Evolutionary conservation across 2,329 filamentous ascomycete species (phyloP).

Genomic region (Scedosporium apiospermum): DNA sequence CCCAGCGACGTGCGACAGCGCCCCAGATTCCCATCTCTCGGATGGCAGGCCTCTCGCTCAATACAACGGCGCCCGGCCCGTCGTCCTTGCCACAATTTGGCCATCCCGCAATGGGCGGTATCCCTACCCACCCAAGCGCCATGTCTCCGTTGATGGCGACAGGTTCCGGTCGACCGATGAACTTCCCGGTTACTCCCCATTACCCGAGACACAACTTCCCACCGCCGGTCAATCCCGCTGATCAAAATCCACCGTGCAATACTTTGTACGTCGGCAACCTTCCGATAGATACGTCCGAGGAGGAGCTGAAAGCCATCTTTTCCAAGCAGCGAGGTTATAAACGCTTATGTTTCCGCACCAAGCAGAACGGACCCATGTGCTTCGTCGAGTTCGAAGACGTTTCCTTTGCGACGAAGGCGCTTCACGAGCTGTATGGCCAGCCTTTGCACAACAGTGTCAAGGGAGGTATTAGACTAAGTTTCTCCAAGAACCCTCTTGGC

Average conservation of each 20-base stretch:
- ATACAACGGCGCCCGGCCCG: constrained; percentile 44
- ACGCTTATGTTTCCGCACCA: constrained; percentile 86
- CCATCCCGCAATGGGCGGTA: constrained; percentile 16
- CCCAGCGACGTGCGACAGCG: constrained; percentile 58
- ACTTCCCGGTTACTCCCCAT: constrained; percentile 20
- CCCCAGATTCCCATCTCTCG: constrained; percentile 61
- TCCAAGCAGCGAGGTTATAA: constrained; percentile 92
- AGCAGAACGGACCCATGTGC: constrained; percentile 94
- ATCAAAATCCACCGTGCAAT: constrained; percentile 96
- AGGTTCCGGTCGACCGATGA: constrained; percentile 20
- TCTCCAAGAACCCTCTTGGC: constrained; percentile 93
- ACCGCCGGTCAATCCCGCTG: constrained; percentile 84
- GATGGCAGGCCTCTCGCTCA: constrained; percentile 62
- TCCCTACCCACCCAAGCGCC: constrained; percentile 26
- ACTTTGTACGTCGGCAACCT: constrained; percentile 97
- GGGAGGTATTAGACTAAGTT: constrained; percentile 89
- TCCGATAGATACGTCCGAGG: constrained; percentile 84
- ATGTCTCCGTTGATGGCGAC: constrained; percentile 44
- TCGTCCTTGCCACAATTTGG: constrained; percentile 42
- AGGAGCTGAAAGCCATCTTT: constrained; percentile 90
- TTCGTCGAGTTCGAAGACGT: constrained; percentile 98
- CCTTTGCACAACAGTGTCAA: constrained; percentile 86
- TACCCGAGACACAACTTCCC: constrained; percentile 59
- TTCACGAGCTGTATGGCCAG: constrained; percentile 82
- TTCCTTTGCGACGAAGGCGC: constrained; percentile 80